phyloP scores from a whole-genome alignment of 345 rosid species.

The Gossypium rotundifolium region DNA sequence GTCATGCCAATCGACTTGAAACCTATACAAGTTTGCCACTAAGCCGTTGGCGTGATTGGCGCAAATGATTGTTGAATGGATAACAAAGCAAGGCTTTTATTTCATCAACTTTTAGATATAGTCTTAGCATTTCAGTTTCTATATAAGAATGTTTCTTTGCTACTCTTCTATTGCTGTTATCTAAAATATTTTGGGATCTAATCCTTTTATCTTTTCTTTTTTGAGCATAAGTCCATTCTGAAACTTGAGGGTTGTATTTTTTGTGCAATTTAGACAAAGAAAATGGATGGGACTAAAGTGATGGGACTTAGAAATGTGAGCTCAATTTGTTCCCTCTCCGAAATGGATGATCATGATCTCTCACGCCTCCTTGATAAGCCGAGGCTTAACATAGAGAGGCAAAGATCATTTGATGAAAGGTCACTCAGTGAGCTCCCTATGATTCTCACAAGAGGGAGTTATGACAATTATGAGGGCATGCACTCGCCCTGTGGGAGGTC shows the following conservation, averaged over 20 bases:
- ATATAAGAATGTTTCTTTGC: not conserved
- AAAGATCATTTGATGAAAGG: conserved; percentile 4
- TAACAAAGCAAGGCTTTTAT: not conserved
- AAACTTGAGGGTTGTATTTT: not conserved
- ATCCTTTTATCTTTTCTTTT: not conserved
- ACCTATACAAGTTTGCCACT: too few species aligned
- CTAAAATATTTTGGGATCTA: not conserved
- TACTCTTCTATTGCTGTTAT: not conserved
- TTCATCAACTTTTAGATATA: not conserved
- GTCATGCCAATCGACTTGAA: too few species aligned
- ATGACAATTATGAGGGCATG: not conserved
- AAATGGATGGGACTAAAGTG: not conserved
- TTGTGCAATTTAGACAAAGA: not conserved
- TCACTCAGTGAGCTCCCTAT: not conserved
- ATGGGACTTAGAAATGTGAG: not conserved
- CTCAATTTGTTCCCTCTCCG: not conserved
- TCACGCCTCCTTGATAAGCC: not conserved
- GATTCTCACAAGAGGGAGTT: not conserved
- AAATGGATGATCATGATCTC: not conserved
- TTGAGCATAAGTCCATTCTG: too few species aligned
- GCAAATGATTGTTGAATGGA: not conserved
- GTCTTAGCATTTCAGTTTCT: not conserved
- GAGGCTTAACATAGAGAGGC: not conserved
- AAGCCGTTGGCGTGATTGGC: too few species aligned
- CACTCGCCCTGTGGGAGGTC: not conserved